Evolutionary conservation across 805 yeast genomes (phyloP).

Genomic region (Nakazawaea siamensis): DNA sequence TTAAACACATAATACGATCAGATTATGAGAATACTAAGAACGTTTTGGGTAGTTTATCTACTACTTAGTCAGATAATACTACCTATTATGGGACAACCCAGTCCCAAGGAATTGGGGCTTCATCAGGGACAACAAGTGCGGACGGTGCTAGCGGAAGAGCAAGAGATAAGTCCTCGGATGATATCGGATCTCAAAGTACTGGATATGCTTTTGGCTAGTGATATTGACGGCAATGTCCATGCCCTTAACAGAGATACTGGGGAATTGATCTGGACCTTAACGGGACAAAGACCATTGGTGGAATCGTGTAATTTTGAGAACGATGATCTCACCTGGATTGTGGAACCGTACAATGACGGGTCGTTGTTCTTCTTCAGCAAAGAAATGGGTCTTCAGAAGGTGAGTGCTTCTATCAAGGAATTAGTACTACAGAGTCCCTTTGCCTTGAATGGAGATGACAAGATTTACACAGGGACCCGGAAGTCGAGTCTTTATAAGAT

Average conservation of each 20-base stretch:
- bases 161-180: not conserved
- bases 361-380: conserved; percentile 72
- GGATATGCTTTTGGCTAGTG: conserved; percentile 60
- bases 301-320: conserved; percentile 14
- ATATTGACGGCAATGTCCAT: conserved; percentile 81
- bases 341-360: conserved; percentile 88
- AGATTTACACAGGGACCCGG: conserved; percentile 80
- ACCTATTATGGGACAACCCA: conserved; percentile 5
- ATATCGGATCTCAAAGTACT: conserved; percentile 26
- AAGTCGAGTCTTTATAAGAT: conserved; percentile 69
- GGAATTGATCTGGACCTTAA: conserved; percentile 65
- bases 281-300: conserved; percentile 58
- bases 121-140: conserved; percentile 1
- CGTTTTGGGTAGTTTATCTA: too few relatives aligned
- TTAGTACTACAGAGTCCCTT: conserved; percentile 82
- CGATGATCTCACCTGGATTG: conserved; percentile 60
- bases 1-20: too few relatives aligned
- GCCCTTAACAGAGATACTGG: conserved; percentile 76
- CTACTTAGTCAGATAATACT: not conserved
- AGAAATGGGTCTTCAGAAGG: conserved; percentile 63
- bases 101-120: conserved; percentile 6
- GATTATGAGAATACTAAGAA: too few relatives aligned
- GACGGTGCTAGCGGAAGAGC: conserved; percentile 1
- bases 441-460: conserved; percentile 64
- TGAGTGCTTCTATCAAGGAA: conserved; percentile 75